Evolutionary conservation across 306 rosid species (phyloP), one percentile per base, ranked within the genome.

Genomic region (Betula pendula): DNA sequence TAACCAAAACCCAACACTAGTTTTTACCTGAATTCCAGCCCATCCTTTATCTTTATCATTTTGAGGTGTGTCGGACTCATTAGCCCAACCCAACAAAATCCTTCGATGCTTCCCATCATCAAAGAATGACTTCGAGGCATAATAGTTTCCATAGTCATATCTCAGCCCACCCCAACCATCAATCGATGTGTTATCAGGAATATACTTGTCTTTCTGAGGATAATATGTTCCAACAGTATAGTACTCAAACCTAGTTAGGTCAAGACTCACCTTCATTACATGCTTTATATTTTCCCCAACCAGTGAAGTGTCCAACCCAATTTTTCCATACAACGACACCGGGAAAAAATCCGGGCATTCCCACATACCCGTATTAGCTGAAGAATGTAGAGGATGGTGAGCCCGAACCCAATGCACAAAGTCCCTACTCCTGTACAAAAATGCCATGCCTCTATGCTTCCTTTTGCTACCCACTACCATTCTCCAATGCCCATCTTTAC

Each of bases 1-100:
- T 35, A 63, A 35, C 15, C 16, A 16, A 0, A 59, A n/a, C n/a
- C n/a, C n/a, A n/a, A 29, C 33, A 29, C 33, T 16, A 31, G 2
- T 0, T 19, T 19, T 27, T 72, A 92, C 97, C 96, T 88, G 96
- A 77, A 95, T 79, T 59, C 98, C 97, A 0, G 97, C 92, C 98
- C 98, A 95, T 81, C 97, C 96, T 76, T 95, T 95, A 5, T 48
- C 19, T 16, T 75, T 70, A 79, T 90, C 96, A 0, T 82, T 80
- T 0, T 55, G 7, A 7, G 29, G 0, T 0, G 78, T 29, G 60
- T 95, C 96, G 0, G 98, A 95, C 73, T 92, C 97, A 35, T 95
- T 95, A 14, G 96, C 92, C 98, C 98, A 95, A 0, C 89, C 97
- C 97, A 96, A 90, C 79, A 95, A 45, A 43, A 95, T 82, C 72